Percentiles rank a stretch among this genome's conserved stretches.
These are phyloP conservation scores for Plantago major DNA, from an alignment of 257 asterid species.

Conservation along the genomic window DNA sequence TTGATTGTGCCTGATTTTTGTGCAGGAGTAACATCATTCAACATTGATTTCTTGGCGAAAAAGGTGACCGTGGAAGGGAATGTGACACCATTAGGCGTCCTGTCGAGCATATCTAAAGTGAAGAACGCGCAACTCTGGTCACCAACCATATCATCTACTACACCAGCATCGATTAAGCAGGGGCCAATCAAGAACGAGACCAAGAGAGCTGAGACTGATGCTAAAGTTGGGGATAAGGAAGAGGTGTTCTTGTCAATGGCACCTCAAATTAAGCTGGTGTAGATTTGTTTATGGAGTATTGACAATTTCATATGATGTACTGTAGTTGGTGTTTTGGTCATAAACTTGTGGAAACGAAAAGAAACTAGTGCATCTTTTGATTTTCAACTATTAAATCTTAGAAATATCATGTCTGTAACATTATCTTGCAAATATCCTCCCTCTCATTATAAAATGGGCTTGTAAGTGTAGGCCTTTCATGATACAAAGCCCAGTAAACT, in stretches of 20 bases:
- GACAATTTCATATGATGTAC: background rate
- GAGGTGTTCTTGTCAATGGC: background rate
- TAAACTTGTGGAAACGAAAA: background rate
- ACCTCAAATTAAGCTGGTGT: background rate
- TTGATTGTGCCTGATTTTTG: slow-evolving; percentile 7
- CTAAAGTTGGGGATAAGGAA: slow-evolving; percentile 2
- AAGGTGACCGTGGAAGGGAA: slow-evolving; percentile 72
- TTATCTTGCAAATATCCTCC: background rate
- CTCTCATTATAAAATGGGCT: background rate
- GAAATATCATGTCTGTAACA: background rate
- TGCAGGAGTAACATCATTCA: slow-evolving; percentile 80
- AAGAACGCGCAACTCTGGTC: slow-evolving; percentile 78
- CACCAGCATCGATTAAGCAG: slow-evolving; percentile 1
- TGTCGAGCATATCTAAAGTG: slow-evolving; percentile 78
- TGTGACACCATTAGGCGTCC: slow-evolving; percentile 61
- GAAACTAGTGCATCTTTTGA: slow-evolving; percentile 5
- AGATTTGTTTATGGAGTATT: background rate
- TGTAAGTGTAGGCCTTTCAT: background rate
- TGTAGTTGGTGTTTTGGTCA: slow-evolving; percentile 6
- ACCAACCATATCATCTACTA: slow-evolving; percentile 36
- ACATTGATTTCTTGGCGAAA: slow-evolving; percentile 73
- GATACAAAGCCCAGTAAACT: no score
- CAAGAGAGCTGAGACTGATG: slow-evolving; percentile 14
- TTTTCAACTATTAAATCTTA: background rate
- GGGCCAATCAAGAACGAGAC: slow-evolving; percentile 15